Evolutionary conservation across 768 basidiomycete species (phyloP), one percentile per base, ranked within the genome.

Genomic region (Neoboletus magnificus): DNA sequence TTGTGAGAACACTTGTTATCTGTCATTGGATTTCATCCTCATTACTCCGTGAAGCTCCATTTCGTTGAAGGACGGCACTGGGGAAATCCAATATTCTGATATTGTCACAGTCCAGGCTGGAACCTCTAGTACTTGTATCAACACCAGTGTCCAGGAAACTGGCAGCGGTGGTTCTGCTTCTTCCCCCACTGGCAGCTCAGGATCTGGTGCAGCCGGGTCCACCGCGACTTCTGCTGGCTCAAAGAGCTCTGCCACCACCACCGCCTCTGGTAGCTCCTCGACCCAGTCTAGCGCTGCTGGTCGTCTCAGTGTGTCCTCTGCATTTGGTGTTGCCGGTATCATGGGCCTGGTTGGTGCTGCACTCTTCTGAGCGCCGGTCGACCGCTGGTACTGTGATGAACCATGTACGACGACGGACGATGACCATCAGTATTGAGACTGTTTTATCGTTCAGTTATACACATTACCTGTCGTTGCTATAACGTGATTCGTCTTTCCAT

Each of bases 51-150:
- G 13, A 48, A 90, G 87, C 60, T 79, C 80, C n/a, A 60, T 81
- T 33, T 64, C 64, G 13, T 55, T 87, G 59, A 86, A 83, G 71
- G 88, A 89, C 58, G 70, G 69, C 63, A 80, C 81, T 15, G 88
- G 88, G 16, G 16, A 65, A 1, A 66, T 62, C 9, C 81, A 76
- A 8, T 90, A 76, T 71, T 80, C 81, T 16, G 81, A 82, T 48
- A 71, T 74, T 2, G 72, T 83, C 33, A 80, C 73, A 0, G 67
- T 89, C 46, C 58, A 68, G 50, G 3, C 65, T 5, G 71, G 80
- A 29, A 45, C 63, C 12, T 72, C 76, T 55, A 57, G 61, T 9
- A 56, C 62, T 41, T 77, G 76, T 22, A 10, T 65, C 35, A 74
- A 60, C 63, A 42, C 53, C 4, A 11, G 65, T 9, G 62, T 63